Base-by-base conservation (phyloP, 495 filamentous ascomycete species). In the Baudoinia panamericana region DNA sequence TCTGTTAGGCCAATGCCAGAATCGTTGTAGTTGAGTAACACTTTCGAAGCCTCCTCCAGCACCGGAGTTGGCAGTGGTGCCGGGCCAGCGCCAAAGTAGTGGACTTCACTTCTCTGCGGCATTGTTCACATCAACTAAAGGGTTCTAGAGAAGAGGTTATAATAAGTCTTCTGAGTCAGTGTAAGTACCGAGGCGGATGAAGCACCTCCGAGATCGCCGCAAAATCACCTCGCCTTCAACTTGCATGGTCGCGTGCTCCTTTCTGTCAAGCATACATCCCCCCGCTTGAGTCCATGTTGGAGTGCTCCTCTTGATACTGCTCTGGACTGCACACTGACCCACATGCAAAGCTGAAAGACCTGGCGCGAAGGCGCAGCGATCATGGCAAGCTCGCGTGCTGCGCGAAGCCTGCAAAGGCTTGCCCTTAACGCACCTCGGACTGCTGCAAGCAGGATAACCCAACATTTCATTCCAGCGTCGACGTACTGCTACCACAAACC, bases 11-110 rank as follows among this genome's bases (percentile, higher is more conserved):
- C 82, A 43, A 94, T 64, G 30, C 87, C 86, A 41, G 73, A 82
- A 57, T 75, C 68, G 18, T 92, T 68, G 66, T 77, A 90, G 67
- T 96, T 82, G 41, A 88, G 61, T 28, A 94, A 77, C 11, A 82
- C 76, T 54, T 73, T 56, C 5, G 83, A 72, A 41, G 83, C 87
- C 22, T 62, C 64, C 47, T 81, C 72, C 36, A 93, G 72, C 19
- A 95, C 78, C 9, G 70, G 50, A 7, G 80, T 90, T 2, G 86
- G 86, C 2, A 96, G 70, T 27, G 73, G 66, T 19, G 87, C 85
- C 30, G 87, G 87, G 40, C 87, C 86, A 18, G 86, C 86, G 41
- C 86, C 86, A 55, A 90, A 84, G 63, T 86, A 84, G 43, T 69
- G 61, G 53, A 84, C 67, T 51, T 84, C 73, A 58, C 70, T 63